Percentiles rank a stretch among this genome's conserved stretches.
Conservation (phyloP, 2,329 filamentous ascomycete genomes). For the Hypocrella siamensis region DNA sequence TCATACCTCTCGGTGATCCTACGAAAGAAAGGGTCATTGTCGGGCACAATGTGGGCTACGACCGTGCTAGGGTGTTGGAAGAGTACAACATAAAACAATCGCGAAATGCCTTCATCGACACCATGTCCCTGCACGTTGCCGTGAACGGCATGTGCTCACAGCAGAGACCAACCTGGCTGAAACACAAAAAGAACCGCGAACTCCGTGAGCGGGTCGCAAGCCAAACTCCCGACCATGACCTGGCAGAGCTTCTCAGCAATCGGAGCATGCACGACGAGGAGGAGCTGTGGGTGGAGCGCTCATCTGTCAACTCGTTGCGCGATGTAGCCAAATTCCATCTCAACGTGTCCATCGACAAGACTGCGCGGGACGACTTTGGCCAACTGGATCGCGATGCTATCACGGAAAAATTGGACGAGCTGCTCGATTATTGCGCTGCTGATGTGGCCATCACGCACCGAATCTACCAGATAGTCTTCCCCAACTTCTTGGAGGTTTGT, state of each 20-base stretch:
- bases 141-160: constrained; percentile 98
- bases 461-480: constrained; percentile 89
- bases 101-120: constrained; percentile 79
- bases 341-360: constrained; percentile 80
- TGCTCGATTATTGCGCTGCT: constrained; percentile 86
- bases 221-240: constrained; percentile 53
- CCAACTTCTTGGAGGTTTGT: constrained; percentile 75
- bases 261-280: constrained; percentile 70
- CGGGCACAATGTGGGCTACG: constrained; percentile 92
- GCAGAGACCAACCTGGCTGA: constrained; percentile 94
- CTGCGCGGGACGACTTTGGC: constrained; percentile 72
- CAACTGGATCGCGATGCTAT: constrained; percentile 61
- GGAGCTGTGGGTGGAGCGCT: constrained; percentile 88
- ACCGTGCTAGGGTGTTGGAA: constrained; percentile 73
- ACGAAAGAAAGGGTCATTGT: constrained; percentile 61
- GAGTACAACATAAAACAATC: constrained; percentile 79
- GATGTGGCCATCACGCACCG: constrained; percentile 87
- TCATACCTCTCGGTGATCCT: constrained; percentile 76
- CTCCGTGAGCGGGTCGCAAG: constrained; percentile 63
- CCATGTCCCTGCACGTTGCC: constrained; percentile 94
- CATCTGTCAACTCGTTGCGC: constrained; percentile 84
- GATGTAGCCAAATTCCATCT: constrained; percentile 97
- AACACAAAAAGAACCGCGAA: constrained; percentile 81
- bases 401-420: constrained; percentile 55
- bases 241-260: constrained; percentile 55